Percentiles rank a stretch among this genome's conserved stretches.
Conservation (phyloP, 305 asterid genomes). For the Fraxinus greggii region DNA sequence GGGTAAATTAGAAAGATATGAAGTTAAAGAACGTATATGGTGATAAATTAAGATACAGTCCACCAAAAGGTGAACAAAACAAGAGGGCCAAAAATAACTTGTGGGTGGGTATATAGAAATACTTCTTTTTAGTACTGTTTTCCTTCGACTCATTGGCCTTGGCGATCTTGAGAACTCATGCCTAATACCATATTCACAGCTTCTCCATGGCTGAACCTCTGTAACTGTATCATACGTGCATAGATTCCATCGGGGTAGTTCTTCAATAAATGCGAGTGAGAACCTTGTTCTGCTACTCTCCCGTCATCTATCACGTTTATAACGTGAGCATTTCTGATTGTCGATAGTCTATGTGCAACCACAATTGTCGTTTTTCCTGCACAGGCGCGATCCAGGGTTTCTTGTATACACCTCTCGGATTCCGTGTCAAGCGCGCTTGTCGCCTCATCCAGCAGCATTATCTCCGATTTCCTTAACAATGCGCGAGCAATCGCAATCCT, state of each 20-base stretch:
- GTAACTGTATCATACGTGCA: conserved; percentile 88
- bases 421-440: conserved; percentile 95
- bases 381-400: conserved; percentile 79
- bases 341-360: conserved; percentile 89
- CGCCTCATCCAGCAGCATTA: conserved; percentile 89
- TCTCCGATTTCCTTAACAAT: conserved; percentile 74
- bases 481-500: conserved; percentile 96
- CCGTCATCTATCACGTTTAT: conserved; percentile 95
- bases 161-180: conserved; percentile 45
- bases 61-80: conserved; percentile 46
- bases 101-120: conserved; percentile 23
- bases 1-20: background rate
- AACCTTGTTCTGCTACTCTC: conserved; percentile 91
- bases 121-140: conserved; percentile 20
- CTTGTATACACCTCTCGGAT: conserved; percentile 85
- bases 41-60: conserved; percentile 43
- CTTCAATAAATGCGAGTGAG: conserved; percentile 84
- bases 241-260: conserved; percentile 76
- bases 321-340: conserved; percentile 79
- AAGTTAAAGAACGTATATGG: conserved; percentile 23
- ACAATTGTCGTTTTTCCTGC: conserved; percentile 79
- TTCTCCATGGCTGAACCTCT: conserved; percentile 71
- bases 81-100: conserved; percentile 36
- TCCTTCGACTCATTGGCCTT: conserved; percentile 29
- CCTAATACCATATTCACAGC: conserved; percentile 49